Base-by-base conservation (phyloP, 2,329 filamentous ascomycete species). In the Ceratocystis huliohia region DNA sequence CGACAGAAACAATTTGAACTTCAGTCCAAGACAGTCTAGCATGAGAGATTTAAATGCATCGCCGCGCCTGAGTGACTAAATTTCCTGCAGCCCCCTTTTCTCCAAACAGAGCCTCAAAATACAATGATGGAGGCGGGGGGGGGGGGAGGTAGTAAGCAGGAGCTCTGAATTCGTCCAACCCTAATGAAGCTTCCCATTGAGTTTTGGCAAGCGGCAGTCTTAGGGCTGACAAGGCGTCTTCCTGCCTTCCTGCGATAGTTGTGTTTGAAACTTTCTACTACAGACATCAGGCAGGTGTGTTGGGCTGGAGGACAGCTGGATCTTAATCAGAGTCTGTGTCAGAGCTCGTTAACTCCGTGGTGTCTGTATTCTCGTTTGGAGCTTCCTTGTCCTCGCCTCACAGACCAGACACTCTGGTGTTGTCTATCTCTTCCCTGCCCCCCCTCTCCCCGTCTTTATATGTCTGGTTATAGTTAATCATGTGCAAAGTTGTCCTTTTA, bases 11-110 rank as follows among this genome's bases (percentile, higher is more conserved):
- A 25, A 15, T 13, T 15, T 41, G 5, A 15, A 56, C 4, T 5
- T 56, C 22, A 57, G 17, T 30, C 7, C 53, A 33, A 57, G 53
- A 57, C 53, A 57, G 2, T 1, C 8, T 28, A 17, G 22, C 28
- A 25, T 57, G 53, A 57, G 53, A 57, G 53, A 57, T 57, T 57
- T 57, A 57, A 57, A 57, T n/a, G 30, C 53, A 33, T 17, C 15
- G 15, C 37, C 3, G 37, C 3, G 37, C 13, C 3, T 41, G 37
- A 4, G 13, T 13, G 10, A 41, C 37, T 41, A 41, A 15, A 5
- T 13, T 30, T 20, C 15, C 53, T 57, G 5, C 28, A 57, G 22
- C 53, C 53, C 53, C 53, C 53, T 33, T 57, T 57, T 56, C 8
- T 22, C 45, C 48, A 25, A 57, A 25, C 53, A 57, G 53, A 57